phyloP scores from a whole-genome alignment of 257 asterid species.

The Leonotis leonurus region DNA sequence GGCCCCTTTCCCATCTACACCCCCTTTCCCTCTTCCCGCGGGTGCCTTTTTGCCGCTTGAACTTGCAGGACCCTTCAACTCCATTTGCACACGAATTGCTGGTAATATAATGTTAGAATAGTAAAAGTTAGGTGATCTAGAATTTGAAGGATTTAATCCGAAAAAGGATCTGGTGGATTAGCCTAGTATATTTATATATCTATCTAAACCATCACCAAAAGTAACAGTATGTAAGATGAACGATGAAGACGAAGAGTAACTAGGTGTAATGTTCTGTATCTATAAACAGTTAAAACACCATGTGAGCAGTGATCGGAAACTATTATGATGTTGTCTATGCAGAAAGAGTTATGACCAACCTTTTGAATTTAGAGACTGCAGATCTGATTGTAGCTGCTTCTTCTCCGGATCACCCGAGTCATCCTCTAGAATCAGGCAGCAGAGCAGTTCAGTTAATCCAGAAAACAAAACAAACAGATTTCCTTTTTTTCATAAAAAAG shows the following conservation, averaged over 20 bases:
- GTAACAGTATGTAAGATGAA: too few relatives aligned
- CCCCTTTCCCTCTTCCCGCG: constrained; percentile 56
- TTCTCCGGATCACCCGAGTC: constrained; percentile 39
- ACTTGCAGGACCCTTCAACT: constrained; percentile 66
- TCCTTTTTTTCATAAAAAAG: background rate
- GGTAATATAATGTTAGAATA: background rate
- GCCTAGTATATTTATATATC: too few relatives aligned
- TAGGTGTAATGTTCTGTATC: background rate
- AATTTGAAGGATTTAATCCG: too few relatives aligned
- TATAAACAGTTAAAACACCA: background rate
- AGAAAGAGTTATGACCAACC: constrained; percentile 38
- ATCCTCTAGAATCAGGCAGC: constrained; percentile 23
- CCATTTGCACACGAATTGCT: constrained; percentile 70
- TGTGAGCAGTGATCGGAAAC: background rate
- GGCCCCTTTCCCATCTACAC: constrained; percentile 29
- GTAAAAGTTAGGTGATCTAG: background rate
- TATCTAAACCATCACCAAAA: background rate
- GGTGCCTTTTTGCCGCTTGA: constrained; percentile 41
- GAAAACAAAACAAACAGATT: background rate
- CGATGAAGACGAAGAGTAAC: background rate
- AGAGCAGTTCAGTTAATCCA: background rate
- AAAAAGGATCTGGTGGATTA: too few relatives aligned
- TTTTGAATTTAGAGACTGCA: constrained; percentile 55
- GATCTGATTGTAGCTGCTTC: constrained; percentile 53
- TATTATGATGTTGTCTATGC: background rate